Evolutionary conservation across 495 filamentous ascomycete species (phyloP).

Genomic region (Talaromyces wortmannii): DNA sequence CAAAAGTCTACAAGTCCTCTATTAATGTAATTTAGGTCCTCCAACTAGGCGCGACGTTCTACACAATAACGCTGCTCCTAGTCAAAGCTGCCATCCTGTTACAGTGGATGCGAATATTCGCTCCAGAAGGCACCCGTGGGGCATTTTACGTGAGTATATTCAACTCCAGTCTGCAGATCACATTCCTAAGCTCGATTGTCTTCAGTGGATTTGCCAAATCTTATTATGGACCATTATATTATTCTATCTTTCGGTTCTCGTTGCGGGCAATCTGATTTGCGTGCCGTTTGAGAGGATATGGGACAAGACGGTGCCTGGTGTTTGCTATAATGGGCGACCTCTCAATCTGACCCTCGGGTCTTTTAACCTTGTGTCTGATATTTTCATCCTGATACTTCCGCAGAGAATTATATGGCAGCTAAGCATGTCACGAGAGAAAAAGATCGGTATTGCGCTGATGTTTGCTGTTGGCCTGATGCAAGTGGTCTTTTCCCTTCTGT

Average conservation of each 20-base stretch:
- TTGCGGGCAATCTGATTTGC: conserved; percentile 16
- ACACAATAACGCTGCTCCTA: conserved; percentile 9
- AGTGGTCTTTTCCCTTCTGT: not conserved
- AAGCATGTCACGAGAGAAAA: conserved; percentile 17
- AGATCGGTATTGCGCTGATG: conserved; percentile 12
- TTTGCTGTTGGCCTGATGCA: conserved; percentile 11
- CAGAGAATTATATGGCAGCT: conserved; percentile 30
- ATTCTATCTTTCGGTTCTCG: not conserved
- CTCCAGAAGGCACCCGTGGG: not conserved
- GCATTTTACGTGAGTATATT: not conserved
- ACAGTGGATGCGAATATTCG: conserved; percentile 17
- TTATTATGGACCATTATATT: not conserved
- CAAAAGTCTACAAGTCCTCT: too few relatives aligned
- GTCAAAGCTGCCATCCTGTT: conserved; percentile 16
- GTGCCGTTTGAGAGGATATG: conserved; percentile 19
- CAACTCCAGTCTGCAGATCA: not conserved
- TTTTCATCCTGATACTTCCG: conserved; percentile 33
- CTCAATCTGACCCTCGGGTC: conserved; percentile 18
- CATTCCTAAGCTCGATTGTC: not conserved
- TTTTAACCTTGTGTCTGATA: conserved; percentile 32
- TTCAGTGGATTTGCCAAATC: not conserved
- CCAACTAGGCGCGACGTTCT: conserved; percentile 1
- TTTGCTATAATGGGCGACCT: conserved; percentile 5
- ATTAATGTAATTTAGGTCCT: not conserved
- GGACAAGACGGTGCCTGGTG: not conserved